phyloP scores from a whole-genome alignment of 2,329 filamentous ascomycete species.

The Diaporthe ampelina region DNA sequence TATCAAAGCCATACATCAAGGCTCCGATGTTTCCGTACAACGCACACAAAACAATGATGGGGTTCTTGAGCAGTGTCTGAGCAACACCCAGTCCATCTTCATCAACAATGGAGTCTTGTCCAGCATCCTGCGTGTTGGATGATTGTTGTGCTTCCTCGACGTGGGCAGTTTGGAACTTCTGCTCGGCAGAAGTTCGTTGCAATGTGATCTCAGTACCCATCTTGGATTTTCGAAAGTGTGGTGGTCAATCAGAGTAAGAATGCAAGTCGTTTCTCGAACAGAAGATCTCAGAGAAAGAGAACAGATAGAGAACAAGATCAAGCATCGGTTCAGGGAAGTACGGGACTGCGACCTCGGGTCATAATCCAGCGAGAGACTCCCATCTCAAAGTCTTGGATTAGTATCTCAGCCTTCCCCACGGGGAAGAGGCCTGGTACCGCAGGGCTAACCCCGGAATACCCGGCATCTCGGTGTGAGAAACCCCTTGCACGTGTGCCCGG shows the following conservation, averaged over 20 bases:
- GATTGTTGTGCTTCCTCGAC: neutral
- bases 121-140: neutral
- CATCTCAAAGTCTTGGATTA: too few relatives aligned
- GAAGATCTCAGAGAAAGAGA: neutral
- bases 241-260: neutral
- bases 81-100: conserved; percentile 7
- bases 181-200: neutral
- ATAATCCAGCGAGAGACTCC: neutral
- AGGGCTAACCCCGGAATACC: neutral
- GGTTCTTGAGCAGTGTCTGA: conserved; percentile 5
- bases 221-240: neutral
- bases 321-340: neutral
- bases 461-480: neutral
- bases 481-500: neutral
- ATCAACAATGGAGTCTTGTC: neutral
- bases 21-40: conserved; percentile 33
- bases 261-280: neutral
- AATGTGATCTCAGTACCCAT: neutral
- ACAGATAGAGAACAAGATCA: neutral
- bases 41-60: conserved; percentile 7
- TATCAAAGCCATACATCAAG: conserved; percentile 36
- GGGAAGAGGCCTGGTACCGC: neutral
- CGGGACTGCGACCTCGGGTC: neutral
- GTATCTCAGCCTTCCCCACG: conserved; percentile 15
- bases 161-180: neutral